phyloP scores from a whole-genome alignment of 2,329 filamentous ascomycete genomes.

The Fusarium napiforme region DNA sequence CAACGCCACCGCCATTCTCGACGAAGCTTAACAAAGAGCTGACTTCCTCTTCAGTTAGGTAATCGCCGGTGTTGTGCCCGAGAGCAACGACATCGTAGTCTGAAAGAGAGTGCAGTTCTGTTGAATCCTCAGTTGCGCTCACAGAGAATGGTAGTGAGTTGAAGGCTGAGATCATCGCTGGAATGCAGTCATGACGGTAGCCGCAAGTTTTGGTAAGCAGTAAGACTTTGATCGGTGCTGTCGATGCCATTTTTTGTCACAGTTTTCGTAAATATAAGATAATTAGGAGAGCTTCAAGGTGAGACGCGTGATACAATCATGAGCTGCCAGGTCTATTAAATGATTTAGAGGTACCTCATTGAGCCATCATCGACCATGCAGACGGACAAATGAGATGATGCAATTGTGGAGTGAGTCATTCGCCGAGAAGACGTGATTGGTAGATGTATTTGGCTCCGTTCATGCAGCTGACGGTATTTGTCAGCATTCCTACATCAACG shows the following conservation, averaged over 20 bases:
- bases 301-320: background rate
- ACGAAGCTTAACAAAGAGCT: background rate
- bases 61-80: conserved; percentile 20
- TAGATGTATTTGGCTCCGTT: background rate
- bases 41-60: background rate
- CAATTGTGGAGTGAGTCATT: background rate
- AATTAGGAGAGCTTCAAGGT: accelerated
- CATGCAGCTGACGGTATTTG: background rate
- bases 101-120: background rate
- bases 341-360: background rate
- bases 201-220: conserved; percentile 23
- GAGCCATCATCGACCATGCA: no score
- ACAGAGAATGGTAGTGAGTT: conserved; percentile 2
- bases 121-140: conserved; percentile 12
- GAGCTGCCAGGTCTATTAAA: background rate
- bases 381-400: background rate
- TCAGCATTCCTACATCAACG: background rate
- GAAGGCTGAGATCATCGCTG: conserved; percentile 8
- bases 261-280: accelerated
- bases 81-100: conserved; percentile 8
- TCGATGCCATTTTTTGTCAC: background rate
- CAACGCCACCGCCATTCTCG: conserved; percentile 11
- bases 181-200: conserved; percentile 26
- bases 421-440: background rate
- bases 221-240: conserved; percentile 1